Base-by-base conservation (phyloP, 371 early-diverging fungal genomes). In the Actinomucor elegans region DNA sequence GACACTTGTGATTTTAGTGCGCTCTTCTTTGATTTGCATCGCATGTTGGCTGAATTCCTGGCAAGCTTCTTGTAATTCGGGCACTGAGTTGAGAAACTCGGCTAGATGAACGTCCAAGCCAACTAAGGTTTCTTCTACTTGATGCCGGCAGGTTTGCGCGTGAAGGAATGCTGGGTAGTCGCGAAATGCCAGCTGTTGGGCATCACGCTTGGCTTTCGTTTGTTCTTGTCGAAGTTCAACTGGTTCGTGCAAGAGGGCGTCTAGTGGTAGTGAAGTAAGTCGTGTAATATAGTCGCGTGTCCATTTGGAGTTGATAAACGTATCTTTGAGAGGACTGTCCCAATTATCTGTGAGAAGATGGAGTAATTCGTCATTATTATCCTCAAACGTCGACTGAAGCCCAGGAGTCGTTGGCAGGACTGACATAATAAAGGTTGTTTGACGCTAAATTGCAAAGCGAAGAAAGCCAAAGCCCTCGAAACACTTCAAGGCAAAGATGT, bases 161-260 rank as follows among this genome's bases (percentile, higher is more conserved):
- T 78, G 68, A 38, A 89, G 68, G 63, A 89, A 88, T 3, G 86
- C 73, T 15, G 85, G 78, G 55, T 89, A 89, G 41, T 91, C 88
- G 17, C 72, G 55, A 57, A 82, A 88, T 2, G 88, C 89, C 3
- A 91, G 70, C 31, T 79, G 81, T 21, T 87, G 81, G 24, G 89
- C 83, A 57, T 86, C 81, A n/a, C 70, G 59, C 32, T 81, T 78
- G 37, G 85, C 69, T 37, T 80, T 80, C 23, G 62, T 59, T 35
- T 84, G 77, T 49, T 87, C 84, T 26, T 77, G 73, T 36, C 69
- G 64, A 33, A 85, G 56, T 20, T 73, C 61, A 10, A 54, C 47
- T 4, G 85, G 82, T 55, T 85, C 80, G 41, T 69, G 72, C 24
- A 77, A 59, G 20, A 88, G 80, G 3, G 79, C 70, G 38, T 83